Base-by-base conservation (phyloP, 73 alveolate species). In the Uronychia setigera region DNA sequence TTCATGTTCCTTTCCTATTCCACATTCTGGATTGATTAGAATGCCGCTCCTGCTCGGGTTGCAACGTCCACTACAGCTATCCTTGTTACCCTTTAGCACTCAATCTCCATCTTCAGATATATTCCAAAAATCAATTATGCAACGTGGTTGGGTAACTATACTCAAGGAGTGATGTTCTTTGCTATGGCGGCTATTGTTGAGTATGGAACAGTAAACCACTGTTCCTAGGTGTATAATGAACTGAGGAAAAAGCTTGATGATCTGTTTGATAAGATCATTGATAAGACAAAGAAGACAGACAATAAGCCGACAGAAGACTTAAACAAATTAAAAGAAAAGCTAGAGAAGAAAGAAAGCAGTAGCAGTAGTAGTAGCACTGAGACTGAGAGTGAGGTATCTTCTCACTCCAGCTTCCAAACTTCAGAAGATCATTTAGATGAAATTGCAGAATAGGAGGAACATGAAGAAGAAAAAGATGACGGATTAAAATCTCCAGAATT, bases 31-130 rank as follows among this genome's bases (percentile, higher is more conserved):
- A 35, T 80, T 29, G 87, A 80, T 30, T 26, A 58, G 75, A 33
- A 19, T 1, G 78, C 87, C 19, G 33, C 46, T 0, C 87, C 87
- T n/a, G 87, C 87, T 1, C 14, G 87, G 59, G 78, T 58, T 1
- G 60, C 87, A 9, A 9, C 46, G 31, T 29, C 80, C 29, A 80
- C 75, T 31, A 31, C 87, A 35, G 29, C 87, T 19, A 80, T 80
- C 27, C 75, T 58, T 31, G 26, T 31, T 35, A 80, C 87, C 9
- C 78, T 80, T 1, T 25, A 46, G 26, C 33, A 31, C 26, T 19
- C 26, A 9, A 31, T 33, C 11, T 28, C 77, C 27, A 19, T 46
- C 57, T 26, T 25, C 46, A 27, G 30, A 58, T 31, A 46, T 9
- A 19, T 80, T 1, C 78, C 87, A 58, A 1, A 46, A 57, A 80